Percentiles rank a stretch among this genome's conserved stretches.
These are phyloP conservation scores for Parascedosporium putredinis DNA, from an alignment of 2,329 filamentous ascomycete species.

Conservation along the genomic window DNA sequence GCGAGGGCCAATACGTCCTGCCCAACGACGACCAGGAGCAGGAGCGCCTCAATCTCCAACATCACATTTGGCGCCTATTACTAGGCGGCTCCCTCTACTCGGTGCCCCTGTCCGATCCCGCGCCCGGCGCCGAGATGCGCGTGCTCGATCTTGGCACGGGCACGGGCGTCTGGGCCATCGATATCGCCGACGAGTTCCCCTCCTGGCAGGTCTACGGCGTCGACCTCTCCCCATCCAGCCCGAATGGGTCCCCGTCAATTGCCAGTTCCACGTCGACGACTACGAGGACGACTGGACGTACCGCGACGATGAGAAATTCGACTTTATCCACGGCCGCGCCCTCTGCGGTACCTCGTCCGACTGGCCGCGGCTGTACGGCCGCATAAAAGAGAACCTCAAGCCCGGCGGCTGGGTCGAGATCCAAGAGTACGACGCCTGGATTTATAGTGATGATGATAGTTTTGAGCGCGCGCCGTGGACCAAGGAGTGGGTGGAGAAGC, in stretches of 20 bases:
- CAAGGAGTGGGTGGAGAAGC: conserved; percentile 26
- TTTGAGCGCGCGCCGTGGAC: conserved; percentile 26
- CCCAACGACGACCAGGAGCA: conserved; percentile 45
- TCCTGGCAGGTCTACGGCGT: conserved; percentile 30
- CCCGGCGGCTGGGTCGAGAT: conserved; percentile 27
- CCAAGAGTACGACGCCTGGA: conserved; percentile 28
- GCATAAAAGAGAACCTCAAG: conserved; percentile 20
- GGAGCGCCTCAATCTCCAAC: conserved; percentile 43
- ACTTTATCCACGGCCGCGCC: conserved; percentile 19
- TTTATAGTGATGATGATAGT: conserved; percentile 28
- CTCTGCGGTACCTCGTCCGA: conserved; percentile 19
- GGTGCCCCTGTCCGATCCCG: conserved; percentile 27
- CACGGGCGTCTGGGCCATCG: conserved; percentile 43
- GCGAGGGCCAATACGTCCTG: conserved; percentile 30
- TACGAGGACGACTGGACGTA: conserved; percentile 39
- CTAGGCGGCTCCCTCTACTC: conserved; percentile 33
- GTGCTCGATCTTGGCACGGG: conserved; percentile 51
- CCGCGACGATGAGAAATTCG: conserved; percentile 25
- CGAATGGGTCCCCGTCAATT: conserved; percentile 47
- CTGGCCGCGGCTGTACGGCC: conserved; percentile 21
- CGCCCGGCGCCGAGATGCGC: conserved; percentile 17
- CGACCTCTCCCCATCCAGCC: conserved; percentile 52
- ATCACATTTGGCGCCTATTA: conserved; percentile 40
- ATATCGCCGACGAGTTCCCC: conserved; percentile 36
- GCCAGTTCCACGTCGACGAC: conserved; percentile 56